Evolutionary conservation across 192 early-diverging fungal species (phyloP).

Genomic region (Haplosporangium gracile): DNA sequence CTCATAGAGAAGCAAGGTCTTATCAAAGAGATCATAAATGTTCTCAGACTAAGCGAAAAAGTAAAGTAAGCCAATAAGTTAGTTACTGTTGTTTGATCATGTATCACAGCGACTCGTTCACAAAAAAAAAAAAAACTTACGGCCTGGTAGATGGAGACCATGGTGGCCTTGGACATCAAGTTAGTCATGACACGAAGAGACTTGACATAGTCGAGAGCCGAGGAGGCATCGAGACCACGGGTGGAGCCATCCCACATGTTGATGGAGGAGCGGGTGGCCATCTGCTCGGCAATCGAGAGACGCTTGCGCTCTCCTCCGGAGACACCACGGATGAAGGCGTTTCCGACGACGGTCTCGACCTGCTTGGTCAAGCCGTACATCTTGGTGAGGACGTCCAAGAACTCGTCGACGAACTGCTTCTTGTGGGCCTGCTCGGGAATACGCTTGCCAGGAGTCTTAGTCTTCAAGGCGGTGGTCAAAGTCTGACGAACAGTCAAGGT

Average conservation of each 20-base stretch:
- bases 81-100: background rate
- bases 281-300: slow-evolving; percentile 82
- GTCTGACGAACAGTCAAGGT: slow-evolving; percentile 85
- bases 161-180: slow-evolving; percentile 73
- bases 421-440: slow-evolving; percentile 59
- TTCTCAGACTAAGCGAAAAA: slow-evolving; percentile 66
- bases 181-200: slow-evolving; percentile 83
- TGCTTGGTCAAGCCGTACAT: slow-evolving; percentile 75
- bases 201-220: slow-evolving; percentile 85
- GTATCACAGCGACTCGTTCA: background rate
- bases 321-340: slow-evolving; percentile 81
- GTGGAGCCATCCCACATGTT: slow-evolving; percentile 83
- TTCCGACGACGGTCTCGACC: slow-evolving; percentile 78
- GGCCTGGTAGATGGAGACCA: slow-evolving; percentile 81
- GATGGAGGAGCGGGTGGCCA: slow-evolving; percentile 66
- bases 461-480: slow-evolving; percentile 81
- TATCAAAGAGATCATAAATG: slow-evolving; percentile 83
- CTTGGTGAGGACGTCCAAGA: slow-evolving; percentile 69
- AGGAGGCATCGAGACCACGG: slow-evolving; percentile 85
- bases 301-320: slow-evolving; percentile 86
- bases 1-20: slow-evolving; percentile 73
- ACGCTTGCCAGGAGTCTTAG: slow-evolving; percentile 75
- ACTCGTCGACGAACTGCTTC: slow-evolving; percentile 65
- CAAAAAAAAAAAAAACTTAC: slow-evolving; percentile 64
- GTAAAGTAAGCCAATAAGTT: background rate